Base-by-base conservation (phyloP, 768 basidiomycete genomes). In the Baorangia bicolor region DNA sequence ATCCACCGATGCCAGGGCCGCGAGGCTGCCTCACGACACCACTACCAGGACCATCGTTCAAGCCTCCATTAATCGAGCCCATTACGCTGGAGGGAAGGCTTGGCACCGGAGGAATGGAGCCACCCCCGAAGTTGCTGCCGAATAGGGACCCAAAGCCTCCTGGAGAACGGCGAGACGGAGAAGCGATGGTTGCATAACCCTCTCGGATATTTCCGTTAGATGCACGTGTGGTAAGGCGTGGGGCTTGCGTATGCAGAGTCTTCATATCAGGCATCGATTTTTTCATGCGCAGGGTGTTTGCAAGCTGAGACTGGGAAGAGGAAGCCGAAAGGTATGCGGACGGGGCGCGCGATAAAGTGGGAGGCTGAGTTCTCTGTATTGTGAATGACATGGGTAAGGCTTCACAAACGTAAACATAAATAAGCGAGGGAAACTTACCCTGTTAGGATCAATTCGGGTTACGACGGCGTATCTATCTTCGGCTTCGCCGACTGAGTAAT, bases 181-280 rank as follows among this genome's bases (percentile, higher is more conserved):
- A 88, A 30, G 89, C 88, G 55, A 93, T 91, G 34, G 92, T 93
- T 18, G 90, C 90, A 72, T 90, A 94, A 28, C 90, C 90, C 57
- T 83, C 81, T 49, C 92, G 86, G 54, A 94, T 92, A 68, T 94
- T 94, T 53, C 91, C 90, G 69, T 92, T 94, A 44, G 91, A 94
- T 18, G 90, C 80, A 57, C 91, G 88, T 16, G 88, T 87, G 54
- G 76, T 84, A 44, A 94, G 81, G 49, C 91, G 87, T 33, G 90
- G 91, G 1, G 87, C 86, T 64, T 87, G 85, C 18, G 86, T 78
- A 57, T 92, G 91, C 60, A 93, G 73, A 16, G 88, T 88, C 75
- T 92, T 92, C 85, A 98, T 86, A 73, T 98, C 94, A 3, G 97
- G 97, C 97, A 98, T 98, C 23, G 94, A 96, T 75, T 97, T 97